Evolutionary conservation across 257 asterid species (phyloP), one percentile per base, ranked within the genome.

Genomic region (Thymus quinquecostatus): DNA sequence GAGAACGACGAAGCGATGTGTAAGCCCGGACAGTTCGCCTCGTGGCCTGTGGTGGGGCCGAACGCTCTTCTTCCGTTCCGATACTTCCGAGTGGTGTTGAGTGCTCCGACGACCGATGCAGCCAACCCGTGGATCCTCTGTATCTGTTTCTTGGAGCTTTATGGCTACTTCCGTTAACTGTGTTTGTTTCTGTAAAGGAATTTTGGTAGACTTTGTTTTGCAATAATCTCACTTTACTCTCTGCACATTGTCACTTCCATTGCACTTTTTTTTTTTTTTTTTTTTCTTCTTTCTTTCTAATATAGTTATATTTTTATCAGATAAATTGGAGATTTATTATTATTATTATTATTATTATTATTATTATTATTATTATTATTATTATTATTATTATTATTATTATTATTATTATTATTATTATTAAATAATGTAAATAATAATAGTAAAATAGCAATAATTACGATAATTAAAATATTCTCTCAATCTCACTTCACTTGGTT

Each of bases 141-240:
- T 88, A 87, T 87, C 60, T 92, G 99, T 83, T 89, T 89, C 89
- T 75, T 92, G 75, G 99, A 95, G 87, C 96, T 95, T 51, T 95
- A 95, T 53, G 99, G 99, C 12, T 92, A 84, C 77, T 95, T 95
- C 63, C 98, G 79, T 43, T 95, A 63, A 66, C 28, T 21, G 21
- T 21, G 21, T 21, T 21, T 21, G 21, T 14, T 34, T 14, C 57
- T 51, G 57, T 51, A 8, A 38, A 32, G 45, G 49, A 55, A 38
- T 65, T 71, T 60, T 66, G 53, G 12, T 7, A 12, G 61, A 30
- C 32, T 21, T 66, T 32, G 44, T 1, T 60, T 60, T 30, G 30
- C 51, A 50, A 29, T 66, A 68, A 33, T 50, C 57, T 51, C 58
- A 7, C 27, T 14, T 56, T 71, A 32, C 61, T 71, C 1, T 60